Evolutionary conservation across 768 basidiomycete species (phyloP), one percentile per base, ranked within the genome.

Genomic region (Boletus rubescentipes): DNA sequence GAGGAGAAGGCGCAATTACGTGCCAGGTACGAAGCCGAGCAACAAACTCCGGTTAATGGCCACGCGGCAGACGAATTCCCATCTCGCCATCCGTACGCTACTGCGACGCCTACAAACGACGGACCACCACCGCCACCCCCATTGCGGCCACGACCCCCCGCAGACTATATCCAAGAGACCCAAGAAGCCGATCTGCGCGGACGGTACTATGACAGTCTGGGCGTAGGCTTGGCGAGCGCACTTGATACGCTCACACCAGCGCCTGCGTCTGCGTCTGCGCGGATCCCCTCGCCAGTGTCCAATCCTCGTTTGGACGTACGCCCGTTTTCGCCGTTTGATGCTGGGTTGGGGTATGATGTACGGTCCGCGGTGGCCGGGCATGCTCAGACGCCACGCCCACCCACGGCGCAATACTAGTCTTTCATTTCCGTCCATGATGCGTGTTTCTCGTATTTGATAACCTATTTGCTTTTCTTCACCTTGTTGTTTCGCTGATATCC

Each of bases 101-200:
- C 40, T 5, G 59, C 49, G n/a, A 62, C 43, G 0, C 55, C 63
- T 9, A 41, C 44, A 16, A 48, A 9, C 38, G 51, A 55, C 9
- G 57, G 72, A 5, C 74, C 75, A 0, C 89, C 87, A 0, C 89
- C 89, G 1, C 90, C 87, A 0, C 89, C 89, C 0, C 89, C 90
- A 9, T 72, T 92, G 56, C 73, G 80, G 75, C 91, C 90, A 3
- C 83, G 85, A 46, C 91, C 90, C 1, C 91, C 90, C 9, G 82
- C 67, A 7, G 85, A 88, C 50, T 92, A 92, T 66, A 90, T 93
- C 55, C 82, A 86, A 58, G 87, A 92, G 72, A 92, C 90, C 16
- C 85, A 81, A 55, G 85, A 86, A 60, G 89, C 86, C 60, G 87
- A 92, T 59, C 73, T 79, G 15, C 79, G 86, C 15, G 75, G 83